A percentile compares a stretch with the other conserved stretches of the same genome.
Conservation (phyloP, 139 green algal genomes). For the Diplosphaera chodatii region DNA sequence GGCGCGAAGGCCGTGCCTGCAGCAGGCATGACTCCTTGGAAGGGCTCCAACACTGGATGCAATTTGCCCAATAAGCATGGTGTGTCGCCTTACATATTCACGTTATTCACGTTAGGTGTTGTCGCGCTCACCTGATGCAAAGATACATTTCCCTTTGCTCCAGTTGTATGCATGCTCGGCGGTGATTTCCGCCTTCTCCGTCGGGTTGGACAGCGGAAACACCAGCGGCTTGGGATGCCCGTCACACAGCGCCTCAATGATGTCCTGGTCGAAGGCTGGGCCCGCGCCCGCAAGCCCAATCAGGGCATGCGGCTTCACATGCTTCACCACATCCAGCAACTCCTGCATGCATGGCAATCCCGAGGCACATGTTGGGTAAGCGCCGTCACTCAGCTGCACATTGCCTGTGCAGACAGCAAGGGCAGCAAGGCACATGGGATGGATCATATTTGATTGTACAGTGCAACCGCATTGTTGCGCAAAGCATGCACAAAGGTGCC, state of each 20-base stretch:
- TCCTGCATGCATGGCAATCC: constrained; percentile 3
- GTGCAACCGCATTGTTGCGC: no score
- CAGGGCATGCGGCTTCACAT: constrained; percentile 61
- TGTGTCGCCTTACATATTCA: no score
- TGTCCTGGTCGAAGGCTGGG: constrained; percentile 38
- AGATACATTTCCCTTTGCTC: constrained; percentile 37
- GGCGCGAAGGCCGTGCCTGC: constrained; percentile 23
- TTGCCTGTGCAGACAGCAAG: no score
- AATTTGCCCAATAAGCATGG: no score
- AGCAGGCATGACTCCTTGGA: no score
- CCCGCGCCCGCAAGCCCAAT: constrained; percentile 50
- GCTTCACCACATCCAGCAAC: constrained; percentile 32
- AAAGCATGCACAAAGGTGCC: no score
- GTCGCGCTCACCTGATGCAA: constrained; percentile 3
- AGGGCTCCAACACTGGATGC: no score
- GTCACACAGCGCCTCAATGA: constrained; percentile 55
- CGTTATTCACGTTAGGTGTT: no score
- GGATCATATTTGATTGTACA: no score
- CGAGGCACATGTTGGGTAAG: no score
- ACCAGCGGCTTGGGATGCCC: constrained; percentile 62
- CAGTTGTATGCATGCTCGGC: constrained; percentile 53
- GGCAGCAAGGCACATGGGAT: no score
- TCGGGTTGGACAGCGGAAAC: constrained; percentile 86
- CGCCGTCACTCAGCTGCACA: no score
- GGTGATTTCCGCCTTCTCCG: constrained; percentile 76